These are phyloP conservation scores for Clausena lansium DNA, from an alignment of 345 rosid genomes.

Conservation along the genomic window DNA sequence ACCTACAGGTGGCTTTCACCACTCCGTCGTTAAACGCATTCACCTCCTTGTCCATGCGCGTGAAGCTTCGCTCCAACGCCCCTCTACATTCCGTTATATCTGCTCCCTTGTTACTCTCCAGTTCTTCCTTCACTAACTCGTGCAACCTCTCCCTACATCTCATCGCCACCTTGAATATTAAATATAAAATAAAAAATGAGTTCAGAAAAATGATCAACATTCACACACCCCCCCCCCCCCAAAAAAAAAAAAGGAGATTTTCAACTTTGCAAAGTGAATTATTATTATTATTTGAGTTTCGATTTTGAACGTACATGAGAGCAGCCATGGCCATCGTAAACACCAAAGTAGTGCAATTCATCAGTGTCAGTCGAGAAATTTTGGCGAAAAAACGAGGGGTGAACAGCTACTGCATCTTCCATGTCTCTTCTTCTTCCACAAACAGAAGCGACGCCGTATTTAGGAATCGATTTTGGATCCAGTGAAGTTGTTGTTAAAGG, in stretches of 20 bases:
- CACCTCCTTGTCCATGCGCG: conserved; percentile 63
- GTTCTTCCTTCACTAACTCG: conserved; percentile 55
- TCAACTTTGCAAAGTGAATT: not conserved
- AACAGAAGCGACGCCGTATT: conserved; percentile 67
- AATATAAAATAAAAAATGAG: not conserved
- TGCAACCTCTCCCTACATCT: conserved; percentile 66
- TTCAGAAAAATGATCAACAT: not conserved
- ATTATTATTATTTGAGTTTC: too few species aligned
- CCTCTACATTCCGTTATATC: conserved; percentile 43
- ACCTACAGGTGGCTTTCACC: conserved; percentile 40
- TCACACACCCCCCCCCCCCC: too few species aligned
- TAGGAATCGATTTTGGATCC: conserved; percentile 31
- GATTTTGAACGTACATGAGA: conserved; percentile 50
- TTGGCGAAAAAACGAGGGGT: conserved; percentile 43
- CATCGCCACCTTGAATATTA: conserved; percentile 51
- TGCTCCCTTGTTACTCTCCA: conserved; percentile 2
- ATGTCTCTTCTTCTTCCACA: conserved; percentile 86
- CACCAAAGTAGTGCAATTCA: conserved; percentile 65
- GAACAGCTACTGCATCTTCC: conserved; percentile 77
- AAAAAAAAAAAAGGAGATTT: too few species aligned
- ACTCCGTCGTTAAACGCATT: conserved; percentile 21
- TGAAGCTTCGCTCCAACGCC: conserved; percentile 62
- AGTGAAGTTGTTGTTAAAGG: not conserved
- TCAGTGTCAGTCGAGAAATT: conserved; percentile 13
- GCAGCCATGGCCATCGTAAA: conserved; percentile 81